Conservation (phyloP, 2,329 filamentous ascomycete species). For the Escovopsis sp. region DNA sequence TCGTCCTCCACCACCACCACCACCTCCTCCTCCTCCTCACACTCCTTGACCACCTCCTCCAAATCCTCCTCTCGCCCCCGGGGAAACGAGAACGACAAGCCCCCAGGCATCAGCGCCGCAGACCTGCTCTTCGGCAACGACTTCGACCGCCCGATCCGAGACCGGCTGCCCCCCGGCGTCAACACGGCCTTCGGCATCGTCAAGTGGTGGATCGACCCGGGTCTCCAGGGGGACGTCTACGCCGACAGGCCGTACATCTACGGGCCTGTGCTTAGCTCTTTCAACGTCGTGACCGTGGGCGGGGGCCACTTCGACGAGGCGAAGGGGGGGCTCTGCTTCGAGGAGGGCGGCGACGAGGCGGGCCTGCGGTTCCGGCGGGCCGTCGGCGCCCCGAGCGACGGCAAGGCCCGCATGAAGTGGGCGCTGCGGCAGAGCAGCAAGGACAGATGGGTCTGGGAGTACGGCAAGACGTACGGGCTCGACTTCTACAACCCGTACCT, state of each 20-base stretch:
- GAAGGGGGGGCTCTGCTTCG: conserved; percentile 40
- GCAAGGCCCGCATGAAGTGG: conserved; percentile 44
- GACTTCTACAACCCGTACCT: conserved; percentile 87
- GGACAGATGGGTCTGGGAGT: conserved; percentile 38
- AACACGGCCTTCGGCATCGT: conserved; percentile 71
- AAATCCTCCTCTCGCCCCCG: too few species aligned
- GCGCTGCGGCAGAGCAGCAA: conserved; percentile 34
- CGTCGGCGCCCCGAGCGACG: conserved; percentile 34
- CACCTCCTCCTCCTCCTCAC: background rate
- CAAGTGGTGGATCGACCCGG: conserved; percentile 82
- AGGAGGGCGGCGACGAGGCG: conserved; percentile 47
- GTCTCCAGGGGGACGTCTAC: conserved; percentile 78
- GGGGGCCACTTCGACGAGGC: conserved; percentile 28
- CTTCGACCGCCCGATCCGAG: conserved; percentile 80
- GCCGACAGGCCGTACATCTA: conserved; percentile 78
- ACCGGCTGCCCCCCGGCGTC: conserved; percentile 75
- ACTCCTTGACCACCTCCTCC: conserved; percentile 4
- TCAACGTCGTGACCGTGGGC: conserved; percentile 63
- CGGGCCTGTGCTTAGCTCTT: conserved; percentile 63
- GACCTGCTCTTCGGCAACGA: conserved; percentile 90
- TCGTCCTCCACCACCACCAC: too few species aligned
- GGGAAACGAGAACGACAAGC: conserved; percentile 5
- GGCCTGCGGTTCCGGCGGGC: conserved; percentile 30
- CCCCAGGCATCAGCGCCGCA: conserved; percentile 44
- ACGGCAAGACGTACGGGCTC: conserved; percentile 34